phyloP scores from a whole-genome alignment of 371 early-diverging fungal species.

The Mortierella sp. region DNA sequence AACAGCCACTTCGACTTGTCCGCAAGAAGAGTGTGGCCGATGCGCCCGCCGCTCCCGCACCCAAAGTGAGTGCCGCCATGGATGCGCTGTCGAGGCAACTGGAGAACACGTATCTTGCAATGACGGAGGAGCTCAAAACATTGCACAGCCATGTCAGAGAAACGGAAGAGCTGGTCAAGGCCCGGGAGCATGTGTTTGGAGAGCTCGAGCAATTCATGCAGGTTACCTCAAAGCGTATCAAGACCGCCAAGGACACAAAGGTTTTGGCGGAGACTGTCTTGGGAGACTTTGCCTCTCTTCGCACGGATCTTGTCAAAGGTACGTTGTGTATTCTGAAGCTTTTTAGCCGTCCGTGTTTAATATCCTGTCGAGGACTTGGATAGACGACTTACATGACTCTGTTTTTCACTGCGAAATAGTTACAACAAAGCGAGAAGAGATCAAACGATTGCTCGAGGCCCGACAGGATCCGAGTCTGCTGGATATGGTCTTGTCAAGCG shows the following conservation, averaged over 20 bases:
- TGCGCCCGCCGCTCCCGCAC: conserved; percentile 28
- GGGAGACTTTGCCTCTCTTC: conserved; percentile 36
- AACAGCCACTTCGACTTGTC: conserved; percentile 20
- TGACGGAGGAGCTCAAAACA: conserved; percentile 49
- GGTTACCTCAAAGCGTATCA: conserved; percentile 39
- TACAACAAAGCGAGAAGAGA: conserved; percentile 45
- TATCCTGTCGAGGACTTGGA: neutral
- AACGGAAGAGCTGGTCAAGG: conserved; percentile 50
- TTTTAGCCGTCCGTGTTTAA: neutral
- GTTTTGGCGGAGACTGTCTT: conserved; percentile 22
- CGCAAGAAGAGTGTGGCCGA: conserved; percentile 27
- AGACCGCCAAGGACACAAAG: conserved; percentile 26
- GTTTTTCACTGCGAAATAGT: conserved; percentile 1
- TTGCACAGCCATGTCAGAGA: conserved; percentile 37
- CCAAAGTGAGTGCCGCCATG: conserved; percentile 49
- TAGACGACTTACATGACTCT: neutral
- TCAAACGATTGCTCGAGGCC: conserved; percentile 33
- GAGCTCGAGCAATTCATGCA: conserved; percentile 46
- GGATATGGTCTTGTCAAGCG: conserved; percentile 30
- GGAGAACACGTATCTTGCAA: conserved; percentile 47
- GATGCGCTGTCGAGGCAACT: conserved; percentile 52
- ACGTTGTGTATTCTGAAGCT: neutral
- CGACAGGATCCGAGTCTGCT: conserved; percentile 36
- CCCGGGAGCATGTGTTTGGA: conserved; percentile 49
- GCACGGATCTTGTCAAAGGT: conserved; percentile 51